phyloP scores from a whole-genome alignment of 2,329 filamentous ascomycete species.

The Hymenoscyphus albidus region DNA sequence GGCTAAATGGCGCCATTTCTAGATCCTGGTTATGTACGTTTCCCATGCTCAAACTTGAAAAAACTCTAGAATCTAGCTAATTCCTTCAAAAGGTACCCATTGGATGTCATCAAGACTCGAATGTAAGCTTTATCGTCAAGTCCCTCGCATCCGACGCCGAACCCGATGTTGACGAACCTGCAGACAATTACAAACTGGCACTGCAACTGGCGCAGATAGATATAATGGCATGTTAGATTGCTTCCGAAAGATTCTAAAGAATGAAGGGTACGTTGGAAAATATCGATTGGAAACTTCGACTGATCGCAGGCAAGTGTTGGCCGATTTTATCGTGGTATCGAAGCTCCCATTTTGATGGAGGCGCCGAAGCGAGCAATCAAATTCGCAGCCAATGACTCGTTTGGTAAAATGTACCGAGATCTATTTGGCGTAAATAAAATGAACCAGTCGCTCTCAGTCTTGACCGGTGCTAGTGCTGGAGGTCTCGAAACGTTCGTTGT shows the following conservation, averaged over 20 bases:
- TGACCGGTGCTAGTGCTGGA: slow-evolving; percentile 91
- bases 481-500: slow-evolving; percentile 96
- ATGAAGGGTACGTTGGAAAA: slow-evolving; percentile 70
- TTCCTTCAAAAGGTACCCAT: slow-evolving; percentile 71
- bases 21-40: slow-evolving; percentile 84
- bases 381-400: slow-evolving; percentile 98
- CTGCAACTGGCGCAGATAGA: slow-evolving; percentile 67
- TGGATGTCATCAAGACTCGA: slow-evolving; percentile 98
- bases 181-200: slow-evolving; percentile 83
- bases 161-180: slow-evolving; percentile 17
- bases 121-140: slow-evolving; percentile 60
- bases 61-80: slow-evolving; percentile 17
- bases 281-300: slow-evolving; percentile 3
- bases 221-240: slow-evolving; percentile 99
- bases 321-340: slow-evolving; percentile 91
- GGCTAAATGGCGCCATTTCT: slow-evolving; percentile 29
- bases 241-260: slow-evolving; percentile 93
- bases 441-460: slow-evolving; percentile 85
- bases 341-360: slow-evolving; percentile 95
- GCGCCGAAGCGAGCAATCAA: slow-evolving; percentile 95
- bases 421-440: slow-evolving; percentile 81
- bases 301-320: slow-evolving; percentile 57
- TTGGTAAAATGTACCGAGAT: slow-evolving; percentile 91
- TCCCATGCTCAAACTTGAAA: slow-evolving; percentile 13
- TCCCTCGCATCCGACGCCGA: background rate